Evolutionary conservation across 768 basidiomycete species (phyloP).

Genomic region (Termitomyces bulborhizus): DNA sequence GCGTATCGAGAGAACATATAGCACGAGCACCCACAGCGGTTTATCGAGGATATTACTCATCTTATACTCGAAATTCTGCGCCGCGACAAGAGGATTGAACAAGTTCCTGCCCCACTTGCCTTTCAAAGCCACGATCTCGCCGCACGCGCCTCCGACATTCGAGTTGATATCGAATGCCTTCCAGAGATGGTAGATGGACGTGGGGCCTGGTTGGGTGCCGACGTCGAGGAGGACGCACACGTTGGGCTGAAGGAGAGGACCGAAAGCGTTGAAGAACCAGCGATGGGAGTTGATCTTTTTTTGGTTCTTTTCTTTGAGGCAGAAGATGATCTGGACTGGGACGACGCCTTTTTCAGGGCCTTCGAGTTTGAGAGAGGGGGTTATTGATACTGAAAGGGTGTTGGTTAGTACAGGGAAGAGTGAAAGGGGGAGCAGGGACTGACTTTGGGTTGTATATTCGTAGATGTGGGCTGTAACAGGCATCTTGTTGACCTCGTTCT

Average conservation of each 20-base stretch:
- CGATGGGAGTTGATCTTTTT: slow-evolving; percentile 95
- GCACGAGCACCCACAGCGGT: slow-evolving; percentile 45
- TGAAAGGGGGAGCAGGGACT: neutral
- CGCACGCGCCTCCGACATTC: slow-evolving; percentile 88
- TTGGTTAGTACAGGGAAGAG: accelerated
- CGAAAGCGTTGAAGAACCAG: slow-evolving; percentile 94
- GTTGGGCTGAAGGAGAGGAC: slow-evolving; percentile 77
- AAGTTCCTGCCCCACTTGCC: slow-evolving; percentile 76
- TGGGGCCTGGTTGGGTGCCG: slow-evolving; percentile 74
- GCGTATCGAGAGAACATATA: neutral
- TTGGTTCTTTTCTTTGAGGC: slow-evolving; percentile 87
- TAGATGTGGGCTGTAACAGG: slow-evolving; percentile 88
- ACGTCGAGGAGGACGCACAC: slow-evolving; percentile 92
- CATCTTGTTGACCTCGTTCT: slow-evolving; percentile 77
- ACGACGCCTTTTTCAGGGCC: slow-evolving; percentile 74
- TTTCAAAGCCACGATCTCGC: slow-evolving; percentile 92
- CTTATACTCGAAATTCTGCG: slow-evolving; percentile 94
- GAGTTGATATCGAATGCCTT: slow-evolving; percentile 92
- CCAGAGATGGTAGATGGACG: slow-evolving; percentile 89
- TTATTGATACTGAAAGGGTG: slow-evolving; percentile 47
- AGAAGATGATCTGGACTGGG: slow-evolving; percentile 91
- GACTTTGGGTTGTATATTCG: slow-evolving; percentile 84
- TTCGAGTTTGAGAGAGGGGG: slow-evolving; percentile 75
- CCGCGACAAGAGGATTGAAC: slow-evolving; percentile 82
- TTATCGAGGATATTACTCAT: slow-evolving; percentile 93